phyloP scores from a whole-genome alignment of 441 rosid genomes.

The Pelargonium myrrhifolium region DNA sequence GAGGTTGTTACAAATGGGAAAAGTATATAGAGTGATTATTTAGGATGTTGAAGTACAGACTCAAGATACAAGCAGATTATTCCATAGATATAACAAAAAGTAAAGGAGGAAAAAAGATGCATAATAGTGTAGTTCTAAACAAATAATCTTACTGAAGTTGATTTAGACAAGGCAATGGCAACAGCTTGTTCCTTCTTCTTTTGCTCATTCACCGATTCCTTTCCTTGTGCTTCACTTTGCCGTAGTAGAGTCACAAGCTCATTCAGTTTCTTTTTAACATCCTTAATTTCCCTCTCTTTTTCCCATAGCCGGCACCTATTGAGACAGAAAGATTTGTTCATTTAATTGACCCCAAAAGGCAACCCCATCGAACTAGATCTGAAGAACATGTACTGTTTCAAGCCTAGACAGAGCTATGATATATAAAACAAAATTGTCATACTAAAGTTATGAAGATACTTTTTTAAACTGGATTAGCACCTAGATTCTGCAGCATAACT shows the following conservation, averaged over 20 bases:
- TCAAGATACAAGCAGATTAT: conserved; percentile 5
- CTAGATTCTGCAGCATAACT: conserved; percentile 50
- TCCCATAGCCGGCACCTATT: conserved; percentile 52
- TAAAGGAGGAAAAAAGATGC: not conserved
- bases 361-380: not conserved
- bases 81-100: not conserved
- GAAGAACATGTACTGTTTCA: not conserved
- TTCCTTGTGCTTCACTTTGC: conserved; percentile 46
- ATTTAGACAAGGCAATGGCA: conserved; percentile 43
- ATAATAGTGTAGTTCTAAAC: not conserved
- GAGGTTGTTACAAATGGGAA: not conserved
- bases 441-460: conserved; percentile 12
- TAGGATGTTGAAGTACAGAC: not conserved
- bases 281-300: conserved; percentile 47
- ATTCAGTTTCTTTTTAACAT: conserved; percentile 46
- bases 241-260: conserved; percentile 44
- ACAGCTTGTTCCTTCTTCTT: conserved; percentile 49
- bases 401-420: not conserved
- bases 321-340: conserved; percentile 1
- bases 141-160: conserved; percentile 36
- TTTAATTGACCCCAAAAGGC: not conserved
- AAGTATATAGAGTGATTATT: not conserved
- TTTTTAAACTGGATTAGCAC: conserved; percentile 26
- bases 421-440: not conserved
- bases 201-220: conserved; percentile 49